Evolutionary conservation across 176 grass and related monocot species (phyloP), one percentile per base, ranked within the genome.

Genomic region (Saccharum spontaneum): DNA sequence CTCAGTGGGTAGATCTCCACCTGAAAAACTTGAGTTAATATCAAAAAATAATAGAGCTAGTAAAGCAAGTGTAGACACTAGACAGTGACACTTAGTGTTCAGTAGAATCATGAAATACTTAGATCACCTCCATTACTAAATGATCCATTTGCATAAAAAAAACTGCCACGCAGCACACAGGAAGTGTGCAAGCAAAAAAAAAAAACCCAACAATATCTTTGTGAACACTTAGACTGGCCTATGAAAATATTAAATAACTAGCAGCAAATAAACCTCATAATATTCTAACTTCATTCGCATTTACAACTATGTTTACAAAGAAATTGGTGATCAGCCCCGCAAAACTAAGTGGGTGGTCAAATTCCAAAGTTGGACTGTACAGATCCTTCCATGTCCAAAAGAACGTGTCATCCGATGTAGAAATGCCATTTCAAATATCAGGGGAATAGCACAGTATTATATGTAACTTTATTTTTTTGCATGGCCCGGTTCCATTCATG

Each of bases 1-100:
- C 92, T 99, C 86, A 99, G 85, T 37, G 97, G 97, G 79, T 89
- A 94, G 44, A 99, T 99, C 55, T 96, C 97, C 63, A 99, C 94
- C 97, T 99, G 89, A 69, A 91, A 79, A 85, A 84, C 39, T 80
- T 10, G 31, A 82, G 24, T 90, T 24, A 90, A 80, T 49, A 93
- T 49, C 12, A 73, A 73, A 73, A 73, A 90, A 83, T 50, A 33
- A 81, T 6, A 78, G 5, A 69, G 17, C 11, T 62, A 63, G 3
- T 60, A 38, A 67, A 86, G 66, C 39, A 82, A 63, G 12, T 82
- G 67, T 3, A 81, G 31, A 76, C 4, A 71, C 17, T 3, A 85
- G 31, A 76, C 20, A 85, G 13, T 49, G 39, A 41, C 37, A 60
- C 33, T 34, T 71, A 33, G 2, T 50, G 65, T 85, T 80, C 44